phyloP scores from a whole-genome alignment of 148 eudicot species.

The Dysphania ambrosioides region DNA sequence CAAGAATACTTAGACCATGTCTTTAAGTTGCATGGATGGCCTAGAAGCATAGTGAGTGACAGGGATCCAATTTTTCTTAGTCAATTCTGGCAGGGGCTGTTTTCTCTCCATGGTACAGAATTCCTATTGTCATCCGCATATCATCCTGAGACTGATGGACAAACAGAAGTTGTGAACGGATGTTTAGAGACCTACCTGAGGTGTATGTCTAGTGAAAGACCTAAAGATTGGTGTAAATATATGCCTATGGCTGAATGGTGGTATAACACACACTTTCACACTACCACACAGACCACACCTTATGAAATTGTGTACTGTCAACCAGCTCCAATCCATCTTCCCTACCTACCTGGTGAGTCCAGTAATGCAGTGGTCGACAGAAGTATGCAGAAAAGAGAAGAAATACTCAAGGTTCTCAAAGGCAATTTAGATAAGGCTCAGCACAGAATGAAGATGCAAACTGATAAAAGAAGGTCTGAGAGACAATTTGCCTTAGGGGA shows the following conservation, averaged over 20 bases:
- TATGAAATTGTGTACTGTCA: background rate
- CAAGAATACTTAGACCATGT: background rate
- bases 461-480: too few species aligned
- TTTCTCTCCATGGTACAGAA: background rate
- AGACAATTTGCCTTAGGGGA: background rate
- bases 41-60: background rate
- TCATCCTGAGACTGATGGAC: background rate
- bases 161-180: too few species aligned
- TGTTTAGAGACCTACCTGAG: too few species aligned
- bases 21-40: background rate
- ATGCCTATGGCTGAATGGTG: background rate
- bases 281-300: background rate
- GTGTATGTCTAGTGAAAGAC: too few species aligned
- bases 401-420: too few species aligned
- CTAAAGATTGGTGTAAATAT: too few species aligned
- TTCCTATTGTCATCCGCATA: background rate
- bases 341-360: background rate
- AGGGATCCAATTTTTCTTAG: too few species aligned
- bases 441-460: background rate
- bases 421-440: background rate
- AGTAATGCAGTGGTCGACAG: background rate
- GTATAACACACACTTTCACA: background rate
- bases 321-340: background rate
- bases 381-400: background rate
- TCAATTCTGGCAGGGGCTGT: background rate